These are phyloP conservation scores for Telopea speciosissima DNA, from an alignment of 177 flowering plant species.

Conservation along the genomic window DNA sequence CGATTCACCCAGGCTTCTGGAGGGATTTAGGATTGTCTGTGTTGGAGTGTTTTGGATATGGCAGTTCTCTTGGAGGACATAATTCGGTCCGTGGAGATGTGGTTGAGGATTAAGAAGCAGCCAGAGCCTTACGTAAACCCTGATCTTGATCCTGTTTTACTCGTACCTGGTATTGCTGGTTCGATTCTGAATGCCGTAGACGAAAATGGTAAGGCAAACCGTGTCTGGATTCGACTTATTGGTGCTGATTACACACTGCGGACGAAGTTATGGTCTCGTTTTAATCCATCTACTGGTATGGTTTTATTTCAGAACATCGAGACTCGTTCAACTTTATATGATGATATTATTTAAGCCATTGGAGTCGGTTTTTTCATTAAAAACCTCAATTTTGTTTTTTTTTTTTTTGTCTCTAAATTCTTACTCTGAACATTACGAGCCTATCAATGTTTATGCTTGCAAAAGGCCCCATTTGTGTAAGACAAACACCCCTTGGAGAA, in stretches of 20 bases:
- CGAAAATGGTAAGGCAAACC: slow-evolving; percentile 45
- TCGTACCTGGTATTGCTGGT: slow-evolving; percentile 95
- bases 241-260: slow-evolving; percentile 70
- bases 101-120: slow-evolving; percentile 53
- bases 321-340: not conserved
- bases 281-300: slow-evolving; percentile 74
- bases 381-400: no score
- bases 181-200: slow-evolving; percentile 73
- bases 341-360: not conserved
- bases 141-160: slow-evolving; percentile 80
- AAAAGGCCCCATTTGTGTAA: no score
- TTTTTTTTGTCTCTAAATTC: no score
- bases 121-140: slow-evolving; percentile 62
- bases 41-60: slow-evolving; percentile 24
- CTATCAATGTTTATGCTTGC: no score
- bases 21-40: no score
- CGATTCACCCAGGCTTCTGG: not conserved
- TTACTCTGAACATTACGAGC: no score
- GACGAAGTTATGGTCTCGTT: slow-evolving; percentile 83
- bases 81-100: slow-evolving; percentile 51
- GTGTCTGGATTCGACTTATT: slow-evolving; percentile 86
- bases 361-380: no score
- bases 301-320: not conserved
- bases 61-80: slow-evolving; percentile 58
- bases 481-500: not conserved